These are phyloP conservation scores for Hypoxylon sp. DNA, from an alignment of 2,329 filamentous ascomycete genomes.

Conservation along the genomic window DNA sequence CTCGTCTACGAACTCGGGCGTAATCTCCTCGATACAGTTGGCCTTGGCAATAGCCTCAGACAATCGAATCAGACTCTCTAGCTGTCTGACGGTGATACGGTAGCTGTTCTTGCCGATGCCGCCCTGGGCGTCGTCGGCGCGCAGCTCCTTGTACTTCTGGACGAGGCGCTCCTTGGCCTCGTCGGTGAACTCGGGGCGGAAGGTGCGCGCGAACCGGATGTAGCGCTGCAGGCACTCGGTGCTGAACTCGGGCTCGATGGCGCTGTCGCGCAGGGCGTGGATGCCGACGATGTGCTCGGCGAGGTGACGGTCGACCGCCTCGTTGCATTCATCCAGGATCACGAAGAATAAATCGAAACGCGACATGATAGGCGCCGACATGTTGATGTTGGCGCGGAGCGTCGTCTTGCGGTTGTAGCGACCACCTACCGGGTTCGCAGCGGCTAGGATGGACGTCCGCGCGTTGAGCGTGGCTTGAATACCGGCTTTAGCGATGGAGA, in stretches of 20 bases:
- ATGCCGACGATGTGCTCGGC: constrained; percentile 95
- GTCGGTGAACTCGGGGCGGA: constrained; percentile 91
- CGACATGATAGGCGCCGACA: constrained; percentile 99
- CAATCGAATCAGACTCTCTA: constrained; percentile 95
- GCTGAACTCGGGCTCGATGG: constrained; percentile 92
- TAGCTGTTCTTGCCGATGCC: constrained; percentile 96
- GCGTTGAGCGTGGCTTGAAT: constrained; percentile 98
- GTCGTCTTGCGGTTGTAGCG: constrained; percentile 98
- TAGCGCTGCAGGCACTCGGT: constrained; percentile 98
- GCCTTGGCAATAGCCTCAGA: constrained; percentile 98
- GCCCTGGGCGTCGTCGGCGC: constrained; percentile 93
- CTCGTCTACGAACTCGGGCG: constrained; percentile 87
- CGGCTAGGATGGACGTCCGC: constrained; percentile 93
- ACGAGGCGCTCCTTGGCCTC: constrained; percentile 90
- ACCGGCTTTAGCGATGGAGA: constrained; percentile 97
- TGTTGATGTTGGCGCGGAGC: constrained; percentile 95
- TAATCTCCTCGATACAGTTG: constrained; percentile 94
- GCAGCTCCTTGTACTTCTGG: constrained; percentile 93
- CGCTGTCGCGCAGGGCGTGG: constrained; percentile 92
- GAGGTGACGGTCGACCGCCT: constrained; percentile 88
- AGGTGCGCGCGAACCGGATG: constrained; percentile 95
- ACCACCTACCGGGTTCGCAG: constrained; percentile 94
- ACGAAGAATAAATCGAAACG: constrained; percentile 99
- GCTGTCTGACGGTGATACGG: constrained; percentile 94
- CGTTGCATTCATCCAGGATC: constrained; percentile 96